phyloP scores from a whole-genome alignment of 768 basidiomycete genomes.

The Suillus spraguei region DNA sequence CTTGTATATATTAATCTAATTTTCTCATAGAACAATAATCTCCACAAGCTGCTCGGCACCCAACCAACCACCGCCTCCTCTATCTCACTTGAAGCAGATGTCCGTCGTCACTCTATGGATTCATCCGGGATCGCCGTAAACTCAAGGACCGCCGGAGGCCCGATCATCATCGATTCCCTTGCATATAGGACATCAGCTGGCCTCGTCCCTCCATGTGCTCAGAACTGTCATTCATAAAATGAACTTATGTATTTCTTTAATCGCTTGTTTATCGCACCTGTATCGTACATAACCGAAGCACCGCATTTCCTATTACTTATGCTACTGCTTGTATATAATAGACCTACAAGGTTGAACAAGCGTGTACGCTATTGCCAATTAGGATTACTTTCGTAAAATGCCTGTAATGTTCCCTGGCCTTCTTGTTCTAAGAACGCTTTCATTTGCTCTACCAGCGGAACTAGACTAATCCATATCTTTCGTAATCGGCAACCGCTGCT shows the following conservation, averaged over 20 bases:
- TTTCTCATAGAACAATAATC: constrained; percentile 30
- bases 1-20: neutral
- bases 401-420: neutral
- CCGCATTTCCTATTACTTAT: neutral
- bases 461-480: neutral
- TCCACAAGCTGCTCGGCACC: constrained; percentile 33
- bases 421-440: too few relatives aligned
- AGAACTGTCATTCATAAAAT: neutral
- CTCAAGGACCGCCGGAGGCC: constrained; percentile 11
- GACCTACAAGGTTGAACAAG: neutral
- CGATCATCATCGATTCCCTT: constrained; percentile 4
- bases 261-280: constrained; percentile 4
- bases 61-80: constrained; percentile 25
- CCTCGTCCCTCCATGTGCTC: neutral
- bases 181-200: neutral
- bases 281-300: neutral
- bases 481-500: neutral
- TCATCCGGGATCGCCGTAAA: constrained; percentile 33
- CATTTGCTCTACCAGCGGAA: too few relatives aligned
- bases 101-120: constrained; percentile 36
- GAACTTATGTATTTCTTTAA: neutral
- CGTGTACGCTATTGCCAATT: neutral
- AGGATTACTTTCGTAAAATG: neutral
- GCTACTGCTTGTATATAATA: constrained; percentile 10
- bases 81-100: constrained; percentile 34